A percentile compares a stretch with the other conserved stretches of the same genome.
Evolutionary conservation across 2,329 filamentous ascomycete genomes (phyloP).

Genomic region (Teratosphaeria nubilosa): DNA sequence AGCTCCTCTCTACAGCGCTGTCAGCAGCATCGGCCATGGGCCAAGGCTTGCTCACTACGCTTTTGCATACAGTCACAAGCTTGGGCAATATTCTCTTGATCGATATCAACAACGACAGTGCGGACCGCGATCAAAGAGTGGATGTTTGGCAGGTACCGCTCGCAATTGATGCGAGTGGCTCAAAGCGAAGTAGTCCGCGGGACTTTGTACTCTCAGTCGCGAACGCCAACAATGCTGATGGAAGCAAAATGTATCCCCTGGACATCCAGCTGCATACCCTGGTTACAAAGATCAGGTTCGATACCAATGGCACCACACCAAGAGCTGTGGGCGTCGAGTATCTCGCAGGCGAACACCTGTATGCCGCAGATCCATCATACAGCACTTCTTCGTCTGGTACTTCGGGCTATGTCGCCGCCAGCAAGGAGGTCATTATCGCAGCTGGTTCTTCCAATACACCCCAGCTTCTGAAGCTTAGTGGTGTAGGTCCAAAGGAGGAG

Average conservation of each 20-base stretch:
- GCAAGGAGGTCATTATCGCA: conserved; percentile 37
- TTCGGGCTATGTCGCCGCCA: conserved; percentile 32
- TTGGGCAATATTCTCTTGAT: background rate
- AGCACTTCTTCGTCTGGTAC: conserved; percentile 21
- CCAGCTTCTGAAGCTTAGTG: conserved; percentile 54
- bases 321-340: conserved; percentile 38
- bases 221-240: conserved; percentile 37
- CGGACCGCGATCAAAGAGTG: background rate
- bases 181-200: conserved; percentile 33
- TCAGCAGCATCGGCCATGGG: conserved; percentile 1
- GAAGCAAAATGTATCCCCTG: conserved; percentile 45
- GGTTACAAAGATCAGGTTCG: conserved; percentile 57
- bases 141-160: conserved; percentile 1
- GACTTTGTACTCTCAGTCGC: conserved; percentile 22
- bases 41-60: background rate
- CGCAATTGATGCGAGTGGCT: background rate
- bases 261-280: conserved; percentile 51
- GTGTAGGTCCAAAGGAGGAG: conserved; percentile 46
- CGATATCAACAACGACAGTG: background rate
- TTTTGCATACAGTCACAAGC: background rate
- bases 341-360: conserved; percentile 29
- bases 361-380: conserved; percentile 29
- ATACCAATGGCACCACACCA: conserved; percentile 45
- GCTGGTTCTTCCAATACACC: conserved; percentile 53
- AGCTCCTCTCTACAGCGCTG: conserved; percentile 43